Evolutionary conservation across 2,329 filamentous ascomycete species (phyloP).

Genomic region (Cercospora zeina): DNA sequence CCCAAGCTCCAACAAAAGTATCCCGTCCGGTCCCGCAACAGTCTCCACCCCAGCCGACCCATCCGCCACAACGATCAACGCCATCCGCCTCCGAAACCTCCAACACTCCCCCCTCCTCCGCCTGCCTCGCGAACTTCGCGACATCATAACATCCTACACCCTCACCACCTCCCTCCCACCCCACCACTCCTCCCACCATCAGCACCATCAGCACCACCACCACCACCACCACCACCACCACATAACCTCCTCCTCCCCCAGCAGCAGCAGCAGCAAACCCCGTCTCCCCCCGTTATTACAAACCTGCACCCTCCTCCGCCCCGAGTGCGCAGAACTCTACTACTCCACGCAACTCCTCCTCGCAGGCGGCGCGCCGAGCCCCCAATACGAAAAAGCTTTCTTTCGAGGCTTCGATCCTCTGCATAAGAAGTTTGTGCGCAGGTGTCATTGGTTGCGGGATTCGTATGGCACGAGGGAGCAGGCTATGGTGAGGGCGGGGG

Average conservation of each 20-base stretch:
- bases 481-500: slow-evolving; percentile 19
- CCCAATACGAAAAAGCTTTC: slow-evolving; percentile 13
- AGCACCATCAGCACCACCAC: too few species aligned
- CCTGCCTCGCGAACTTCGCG: slow-evolving; percentile 21
- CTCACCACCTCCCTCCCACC: not conserved
- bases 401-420: slow-evolving; percentile 14
- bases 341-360: slow-evolving; percentile 15
- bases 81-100: slow-evolving; percentile 12
- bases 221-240: too few species aligned
- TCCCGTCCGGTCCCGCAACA: not conserved
- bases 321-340: slow-evolving; percentile 20
- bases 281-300: slow-evolving; percentile 15
- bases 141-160: slow-evolving; percentile 15
- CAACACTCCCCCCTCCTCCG: slow-evolving; percentile 15
- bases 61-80: not conserved
- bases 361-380: slow-evolving; percentile 16
- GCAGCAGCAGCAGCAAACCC: not conserved
- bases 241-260: too few species aligned
- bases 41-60: not conserved
- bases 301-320: slow-evolving; percentile 4
- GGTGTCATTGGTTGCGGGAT: slow-evolving; percentile 23
- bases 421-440: slow-evolving; percentile 18
- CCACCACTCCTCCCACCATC: not conserved
- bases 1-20: not conserved
- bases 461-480: slow-evolving; percentile 20